Conservation (phyloP, 352 stramenopile species). For the Phytophthora melonis region DNA sequence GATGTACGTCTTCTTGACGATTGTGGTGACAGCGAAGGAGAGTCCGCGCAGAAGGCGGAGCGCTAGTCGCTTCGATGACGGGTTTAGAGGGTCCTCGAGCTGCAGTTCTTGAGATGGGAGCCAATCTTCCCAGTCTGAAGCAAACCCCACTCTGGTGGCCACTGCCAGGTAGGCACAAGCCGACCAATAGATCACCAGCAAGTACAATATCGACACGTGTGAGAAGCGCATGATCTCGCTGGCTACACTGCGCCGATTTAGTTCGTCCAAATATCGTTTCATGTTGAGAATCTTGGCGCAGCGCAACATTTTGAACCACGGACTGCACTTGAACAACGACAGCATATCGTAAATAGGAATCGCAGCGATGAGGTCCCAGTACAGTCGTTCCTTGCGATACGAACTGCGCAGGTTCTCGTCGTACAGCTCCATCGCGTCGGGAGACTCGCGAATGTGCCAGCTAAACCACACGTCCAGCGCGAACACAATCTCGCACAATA, state of each 20-base stretch:
- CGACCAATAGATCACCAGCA: slow-evolving; percentile 61
- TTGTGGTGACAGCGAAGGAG: slow-evolving; percentile 48
- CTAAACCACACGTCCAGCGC: slow-evolving; percentile 55
- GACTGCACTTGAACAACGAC: slow-evolving; percentile 20
- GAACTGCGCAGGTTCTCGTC: slow-evolving; percentile 38
- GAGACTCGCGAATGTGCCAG: slow-evolving; percentile 38
- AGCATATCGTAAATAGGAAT: slow-evolving; percentile 48
- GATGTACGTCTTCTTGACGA: slow-evolving; percentile 52
- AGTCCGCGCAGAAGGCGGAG: slow-evolving; percentile 51
- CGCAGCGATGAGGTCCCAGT: slow-evolving; percentile 45
- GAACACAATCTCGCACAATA: slow-evolving; percentile 41
- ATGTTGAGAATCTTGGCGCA: slow-evolving; percentile 59
- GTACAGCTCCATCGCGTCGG: slow-evolving; percentile 54
- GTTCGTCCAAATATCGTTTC: slow-evolving; percentile 49
- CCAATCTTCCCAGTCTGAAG: slow-evolving; percentile 56
- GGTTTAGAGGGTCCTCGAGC: slow-evolving; percentile 31
- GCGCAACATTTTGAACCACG: slow-evolving; percentile 41
- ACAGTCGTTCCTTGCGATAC: slow-evolving; percentile 48
- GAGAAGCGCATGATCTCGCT: slow-evolving; percentile 53
- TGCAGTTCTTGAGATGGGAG: slow-evolving; percentile 41
- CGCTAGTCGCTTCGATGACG: slow-evolving; percentile 37
- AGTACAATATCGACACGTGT: slow-evolving; percentile 54
- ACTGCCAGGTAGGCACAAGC: slow-evolving; percentile 56
- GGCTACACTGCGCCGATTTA: slow-evolving; percentile 57
- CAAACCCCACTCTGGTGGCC: slow-evolving; percentile 43